Evolutionary conservation across 2,329 filamentous ascomycete genomes (phyloP), one percentile per base, ranked within the genome.

Genomic region (Colletotrichum sp.): DNA sequence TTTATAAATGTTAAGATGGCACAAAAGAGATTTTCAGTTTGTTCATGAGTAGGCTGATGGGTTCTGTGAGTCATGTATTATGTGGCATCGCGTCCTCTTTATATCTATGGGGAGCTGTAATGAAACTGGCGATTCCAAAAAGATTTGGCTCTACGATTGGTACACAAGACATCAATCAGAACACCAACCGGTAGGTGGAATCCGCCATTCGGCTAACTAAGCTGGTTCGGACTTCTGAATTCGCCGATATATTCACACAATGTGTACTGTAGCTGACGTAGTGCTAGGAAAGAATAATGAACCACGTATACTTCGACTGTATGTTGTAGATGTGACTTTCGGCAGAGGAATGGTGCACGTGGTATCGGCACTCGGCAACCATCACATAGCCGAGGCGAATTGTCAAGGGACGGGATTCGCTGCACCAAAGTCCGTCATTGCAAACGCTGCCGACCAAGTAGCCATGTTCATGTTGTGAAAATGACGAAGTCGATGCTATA

Each of bases 21-120:
- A 21, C 5, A 12, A 3, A 14, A 0, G 5, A 48, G 43, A n/a
- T 13, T 0, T 4, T 48, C 10, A 48, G 10, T 10, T 21, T 4
- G 2, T 48, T 7, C 12, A 48, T 7, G 5, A 12, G n/a, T 4
- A 21, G 3, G 43, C 1, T 7, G 43, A 48, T 2, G 4, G 10
- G 6, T 4, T 48, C n/a, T 21, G n/a, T 4, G n/a, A 48, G 2
- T 7, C n/a, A 21, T 21, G 5, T 48, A 7, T 7, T 1, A 6
- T 48, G 0, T 12, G n/a, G n/a, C n/a, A 13, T 48, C 10, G 6
- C 4, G n/a, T 6, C 5, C 6, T 13, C 43, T 48, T n/a, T 48
- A 48, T 48, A 48, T 48, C 1, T 7, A 13, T 13, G 5, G 3
- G 18, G 5, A 6, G 5, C 38, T n/a, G 38, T 4, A 10, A 43